Conservation (phyloP, 176 grass and related monocot species). For the Alopecurus myosuroides region DNA sequence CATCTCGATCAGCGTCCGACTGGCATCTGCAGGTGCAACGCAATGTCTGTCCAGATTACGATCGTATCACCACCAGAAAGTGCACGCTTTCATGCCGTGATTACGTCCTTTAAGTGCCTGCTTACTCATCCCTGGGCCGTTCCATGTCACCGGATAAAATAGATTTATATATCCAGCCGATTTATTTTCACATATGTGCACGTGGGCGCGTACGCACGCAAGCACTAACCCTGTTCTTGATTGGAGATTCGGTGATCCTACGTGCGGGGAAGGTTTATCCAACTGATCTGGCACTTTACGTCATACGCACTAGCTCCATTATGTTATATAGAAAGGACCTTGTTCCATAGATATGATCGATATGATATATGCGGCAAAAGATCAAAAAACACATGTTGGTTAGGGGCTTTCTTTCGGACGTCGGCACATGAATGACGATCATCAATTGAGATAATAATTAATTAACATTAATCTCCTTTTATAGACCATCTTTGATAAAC, state of each 20-base stretch:
- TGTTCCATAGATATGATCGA: neutral
- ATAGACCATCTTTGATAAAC: no score
- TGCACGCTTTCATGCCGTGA: neutral
- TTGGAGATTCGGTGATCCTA: slow-evolving; percentile 10
- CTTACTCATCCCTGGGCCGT: slow-evolving; percentile 21
- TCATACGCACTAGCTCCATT: neutral
- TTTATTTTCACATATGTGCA: neutral
- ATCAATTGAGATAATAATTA: no score
- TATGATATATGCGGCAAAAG: neutral
- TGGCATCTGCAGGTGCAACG: neutral
- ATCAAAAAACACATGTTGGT: neutral
- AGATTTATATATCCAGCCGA: neutral
- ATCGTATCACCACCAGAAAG: slow-evolving; percentile 21
- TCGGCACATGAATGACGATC: slow-evolving; percentile 24
- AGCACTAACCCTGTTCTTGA: slow-evolving; percentile 11
- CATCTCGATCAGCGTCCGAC: neutral
- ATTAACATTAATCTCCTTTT: no score
- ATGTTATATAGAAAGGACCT: neutral
- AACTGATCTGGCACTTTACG: slow-evolving; percentile 35
- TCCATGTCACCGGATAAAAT: slow-evolving; percentile 15
- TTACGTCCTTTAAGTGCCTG: slow-evolving; percentile 16
- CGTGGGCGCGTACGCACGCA: neutral
- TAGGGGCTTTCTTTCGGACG: slow-evolving; percentile 4
- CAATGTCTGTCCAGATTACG: no score
- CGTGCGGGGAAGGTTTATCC: slow-evolving; percentile 42